Conservation (phyloP, 345 rosid genomes). For the Camelina neglecta region DNA sequence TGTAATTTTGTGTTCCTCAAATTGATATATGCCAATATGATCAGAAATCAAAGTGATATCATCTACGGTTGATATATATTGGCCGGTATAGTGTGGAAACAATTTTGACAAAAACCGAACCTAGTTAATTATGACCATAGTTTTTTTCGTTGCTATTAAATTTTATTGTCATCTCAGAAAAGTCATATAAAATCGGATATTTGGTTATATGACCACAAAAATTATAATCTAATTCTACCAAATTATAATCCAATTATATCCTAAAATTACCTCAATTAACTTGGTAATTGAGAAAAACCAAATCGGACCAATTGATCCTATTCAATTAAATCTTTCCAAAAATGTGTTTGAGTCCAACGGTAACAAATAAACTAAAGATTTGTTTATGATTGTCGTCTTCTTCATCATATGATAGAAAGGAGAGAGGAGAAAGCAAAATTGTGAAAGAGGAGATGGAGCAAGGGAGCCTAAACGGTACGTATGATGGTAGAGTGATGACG, state of each 20-base stretch:
- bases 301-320: conserved; percentile 18
- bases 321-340: conserved; percentile 24
- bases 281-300: background rate
- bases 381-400: conserved; percentile 8
- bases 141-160: background rate
- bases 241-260: conserved; percentile 6
- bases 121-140: background rate
- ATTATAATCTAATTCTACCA: background rate
- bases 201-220: conserved; percentile 8
- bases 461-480: conserved; percentile 39
- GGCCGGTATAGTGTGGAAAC: background rate
- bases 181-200: conserved; percentile 1
- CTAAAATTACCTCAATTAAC: background rate
- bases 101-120: background rate
- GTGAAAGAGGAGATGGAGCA: conserved; percentile 42
- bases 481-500: conserved; percentile 53
- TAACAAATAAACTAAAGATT: conserved; percentile 2
- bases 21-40: background rate
- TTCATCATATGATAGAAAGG: conserved; percentile 22
- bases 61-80: background rate
- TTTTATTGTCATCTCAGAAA: background rate
- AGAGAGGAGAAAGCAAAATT: conserved; percentile 8
- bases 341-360: background rate
- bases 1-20: background rate
- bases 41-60: background rate